Percentiles rank a stretch among this genome's conserved stretches.
These are phyloP conservation scores for Candida dajiaensis DNA, from an alignment of 805 yeast species.

Conservation along the genomic window DNA sequence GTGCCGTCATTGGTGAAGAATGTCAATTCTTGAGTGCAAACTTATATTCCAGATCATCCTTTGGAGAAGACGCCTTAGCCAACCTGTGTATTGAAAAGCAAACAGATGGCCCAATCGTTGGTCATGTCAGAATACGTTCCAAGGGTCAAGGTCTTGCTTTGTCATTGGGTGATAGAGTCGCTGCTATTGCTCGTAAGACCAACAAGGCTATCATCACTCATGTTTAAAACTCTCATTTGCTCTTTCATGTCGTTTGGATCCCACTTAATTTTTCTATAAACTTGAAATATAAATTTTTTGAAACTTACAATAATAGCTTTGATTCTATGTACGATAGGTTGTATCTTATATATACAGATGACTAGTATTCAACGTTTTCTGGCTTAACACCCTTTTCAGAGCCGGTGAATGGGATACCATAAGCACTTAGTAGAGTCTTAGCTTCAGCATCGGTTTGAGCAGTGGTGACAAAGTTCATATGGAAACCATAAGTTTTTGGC, in stretches of 20 bases:
- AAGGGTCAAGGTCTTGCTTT: conserved; percentile 97
- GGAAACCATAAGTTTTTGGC: conserved; percentile 83
- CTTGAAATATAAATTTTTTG: not conserved
- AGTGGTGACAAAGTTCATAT: conserved; percentile 76
- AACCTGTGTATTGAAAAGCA: conserved; percentile 88
- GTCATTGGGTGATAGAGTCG: conserved; percentile 90
- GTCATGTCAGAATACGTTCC: conserved; percentile 93
- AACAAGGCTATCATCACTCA: conserved; percentile 30
- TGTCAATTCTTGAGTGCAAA: conserved; percentile 93
- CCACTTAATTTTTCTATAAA: not conserved
- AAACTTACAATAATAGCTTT: not conserved
- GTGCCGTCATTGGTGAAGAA: conserved; percentile 83
- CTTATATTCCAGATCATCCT: conserved; percentile 83
- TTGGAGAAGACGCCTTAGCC: conserved; percentile 97
- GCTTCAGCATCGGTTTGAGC: conserved; percentile 92
- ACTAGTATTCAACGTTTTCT: conserved; percentile 20
- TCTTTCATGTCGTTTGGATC: not conserved
- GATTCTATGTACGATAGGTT: not conserved
- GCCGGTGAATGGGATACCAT: conserved; percentile 74
- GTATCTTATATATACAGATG: not conserved
- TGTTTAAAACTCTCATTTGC: conserved; percentile 20
- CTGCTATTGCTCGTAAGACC: conserved; percentile 64
- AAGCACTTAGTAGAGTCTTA: conserved; percentile 71
- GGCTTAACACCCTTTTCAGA: conserved; percentile 32
- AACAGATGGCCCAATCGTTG: conserved; percentile 69